A percentile compares a stretch with the other conserved stretches of the same genome.
These are phyloP conservation scores for Ogataea polymorpha DNA, from an alignment of 805 yeast species.

Conservation along the genomic window DNA sequence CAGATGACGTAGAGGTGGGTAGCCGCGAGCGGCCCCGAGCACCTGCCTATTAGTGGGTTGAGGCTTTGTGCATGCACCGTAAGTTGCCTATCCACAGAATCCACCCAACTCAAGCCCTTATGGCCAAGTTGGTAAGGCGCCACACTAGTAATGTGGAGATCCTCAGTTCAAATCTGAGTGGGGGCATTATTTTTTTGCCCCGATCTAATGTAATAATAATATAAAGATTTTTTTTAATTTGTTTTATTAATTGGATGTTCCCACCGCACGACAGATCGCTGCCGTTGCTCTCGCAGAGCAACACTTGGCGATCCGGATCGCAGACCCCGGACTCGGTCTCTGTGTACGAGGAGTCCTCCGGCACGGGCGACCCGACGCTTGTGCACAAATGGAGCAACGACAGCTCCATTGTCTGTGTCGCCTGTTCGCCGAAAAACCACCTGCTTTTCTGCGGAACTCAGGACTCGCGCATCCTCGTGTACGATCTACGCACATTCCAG, in stretches of 20 bases:
- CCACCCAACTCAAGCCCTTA: constrained; percentile 22
- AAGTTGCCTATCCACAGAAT: background rate
- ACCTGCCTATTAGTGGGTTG: too few species aligned
- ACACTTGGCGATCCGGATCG: constrained; percentile 7
- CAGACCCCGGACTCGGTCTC: constrained; percentile 8
- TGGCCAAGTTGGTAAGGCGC: constrained; percentile 37
- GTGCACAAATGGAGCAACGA: constrained; percentile 73
- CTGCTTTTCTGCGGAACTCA: constrained; percentile 88
- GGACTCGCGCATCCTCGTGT: constrained; percentile 71
- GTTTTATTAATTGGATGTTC: constrained; percentile 3
- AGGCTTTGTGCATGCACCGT: background rate
- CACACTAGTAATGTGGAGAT: constrained; percentile 36
- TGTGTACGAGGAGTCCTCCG: background rate
- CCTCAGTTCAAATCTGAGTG: constrained; percentile 36
- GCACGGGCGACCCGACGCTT: constrained; percentile 11
- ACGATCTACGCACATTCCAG: constrained; percentile 64
- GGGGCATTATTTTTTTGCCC: constrained; percentile 23
- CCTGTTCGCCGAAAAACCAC: constrained; percentile 54
- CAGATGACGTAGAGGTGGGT: background rate
- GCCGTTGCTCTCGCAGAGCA: constrained; percentile 13
- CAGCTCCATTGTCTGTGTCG: constrained; percentile 70
- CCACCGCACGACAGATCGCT: constrained; percentile 12
- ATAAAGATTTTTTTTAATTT: constrained; percentile 4
- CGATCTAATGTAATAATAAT: background rate
- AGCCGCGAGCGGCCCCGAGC: too few species aligned